Conservation (phyloP, 192 early-diverging fungal species). For the Borealophlyctis nickersoniae region DNA sequence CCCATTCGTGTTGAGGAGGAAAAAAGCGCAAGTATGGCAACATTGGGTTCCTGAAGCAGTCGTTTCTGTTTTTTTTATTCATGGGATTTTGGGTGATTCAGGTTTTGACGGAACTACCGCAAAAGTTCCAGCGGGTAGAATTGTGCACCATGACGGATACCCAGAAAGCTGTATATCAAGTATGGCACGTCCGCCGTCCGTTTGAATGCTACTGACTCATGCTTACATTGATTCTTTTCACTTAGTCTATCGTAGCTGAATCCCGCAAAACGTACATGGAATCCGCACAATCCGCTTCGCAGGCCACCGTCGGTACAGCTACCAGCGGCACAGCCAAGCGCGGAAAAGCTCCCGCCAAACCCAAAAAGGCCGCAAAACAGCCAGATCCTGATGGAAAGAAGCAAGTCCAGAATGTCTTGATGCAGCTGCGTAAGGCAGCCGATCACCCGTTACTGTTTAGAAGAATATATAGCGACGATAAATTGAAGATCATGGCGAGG, state of each 20-base stretch:
- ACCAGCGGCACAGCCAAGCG: neutral
- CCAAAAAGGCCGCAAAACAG: no score
- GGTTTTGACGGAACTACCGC: slow-evolving; percentile 39
- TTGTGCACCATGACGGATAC: slow-evolving; percentile 23
- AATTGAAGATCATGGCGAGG: slow-evolving; percentile 65
- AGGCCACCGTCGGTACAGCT: slow-evolving; percentile 2
- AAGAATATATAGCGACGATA: slow-evolving; percentile 52
- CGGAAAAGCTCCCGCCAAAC: no score
- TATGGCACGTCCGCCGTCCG: neutral
- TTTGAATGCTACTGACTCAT: neutral
- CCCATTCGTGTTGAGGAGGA: slow-evolving; percentile 83
- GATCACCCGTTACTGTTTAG: slow-evolving; percentile 81
- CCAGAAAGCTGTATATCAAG: slow-evolving; percentile 35
- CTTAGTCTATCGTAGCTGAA: slow-evolving; percentile 32
- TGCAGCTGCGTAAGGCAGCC: slow-evolving; percentile 82
- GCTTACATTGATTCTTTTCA: neutral
- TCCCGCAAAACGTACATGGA: slow-evolving; percentile 25
- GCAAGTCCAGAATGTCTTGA: slow-evolving; percentile 45
- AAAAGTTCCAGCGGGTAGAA: slow-evolving; percentile 22
- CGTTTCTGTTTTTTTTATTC: slow-evolving; percentile 11
- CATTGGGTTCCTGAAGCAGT: slow-evolving; percentile 1
- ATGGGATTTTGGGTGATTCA: no score
- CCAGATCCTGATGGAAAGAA: no score
- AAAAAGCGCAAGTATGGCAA: slow-evolving; percentile 56
- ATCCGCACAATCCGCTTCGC: neutral